Evolutionary conservation across 2,329 filamentous ascomycete genomes (phyloP), one percentile per base, ranked within the genome.

Genomic region (Aquanectria penicillioides): DNA sequence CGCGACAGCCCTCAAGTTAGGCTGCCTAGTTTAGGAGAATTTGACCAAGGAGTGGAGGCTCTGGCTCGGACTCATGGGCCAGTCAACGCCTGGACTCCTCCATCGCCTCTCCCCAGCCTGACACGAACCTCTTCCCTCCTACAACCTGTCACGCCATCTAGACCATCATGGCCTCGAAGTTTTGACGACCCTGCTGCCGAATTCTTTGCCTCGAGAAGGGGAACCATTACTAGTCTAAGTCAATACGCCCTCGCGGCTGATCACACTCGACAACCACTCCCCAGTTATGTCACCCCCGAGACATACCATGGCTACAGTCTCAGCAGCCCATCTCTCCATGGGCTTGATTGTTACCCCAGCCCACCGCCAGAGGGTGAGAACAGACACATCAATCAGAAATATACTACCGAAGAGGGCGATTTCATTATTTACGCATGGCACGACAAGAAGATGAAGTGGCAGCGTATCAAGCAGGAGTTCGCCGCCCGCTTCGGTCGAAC

Each of bases 371-470:
- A 77, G 26, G 68, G 68, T 11, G 74, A 78, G 59, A 74, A 73
- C 43, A 68, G 75, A 20, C 76, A 78, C 59, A 78, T 78, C 61
- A 80, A 80, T 65, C 75, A 78, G 46, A 79, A 80, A 65, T 80
- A 80, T 66, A 78, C 76, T 0, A 74, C 73, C 1, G 77, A 80
- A 58, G 75, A 80, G 59, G 76, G 77, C 13, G 77, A 79, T 63
- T 80, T 77, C 52, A 78, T 78, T 67, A 77, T 79, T 59, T 80
- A 79, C 59, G 74, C 74, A n/a, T 78, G 75, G 69, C 75, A 78
- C 56, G 77, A 80, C 62, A 77, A 75, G 70, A 78, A 77, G 62
- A 69, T 78, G 57, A 78, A 76, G 63, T 80, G 78, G 77, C 71
- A 77, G 44, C 71, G 69, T 13, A 76, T 78, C 57, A 74, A 76